Conservation (phyloP, 371 early-diverging fungal species). For the Mucor indicus region DNA sequence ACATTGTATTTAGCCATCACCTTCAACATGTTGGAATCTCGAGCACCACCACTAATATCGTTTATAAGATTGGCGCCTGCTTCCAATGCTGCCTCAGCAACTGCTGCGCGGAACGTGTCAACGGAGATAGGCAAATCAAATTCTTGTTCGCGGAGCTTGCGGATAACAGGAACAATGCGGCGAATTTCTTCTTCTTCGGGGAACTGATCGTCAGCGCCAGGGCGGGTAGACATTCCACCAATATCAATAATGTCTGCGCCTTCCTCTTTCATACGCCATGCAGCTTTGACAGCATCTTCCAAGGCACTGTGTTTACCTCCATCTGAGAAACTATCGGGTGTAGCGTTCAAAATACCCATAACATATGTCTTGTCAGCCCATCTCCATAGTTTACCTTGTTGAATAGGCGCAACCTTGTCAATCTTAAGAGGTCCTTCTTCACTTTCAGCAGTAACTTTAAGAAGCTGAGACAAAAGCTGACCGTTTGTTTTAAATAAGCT, state of each 20-base stretch:
- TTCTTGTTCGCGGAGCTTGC: constrained; percentile 64
- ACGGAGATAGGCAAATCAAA: constrained; percentile 81
- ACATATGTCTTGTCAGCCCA: constrained; percentile 72
- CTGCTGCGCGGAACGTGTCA: constrained; percentile 87
- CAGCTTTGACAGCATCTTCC: constrained; percentile 70
- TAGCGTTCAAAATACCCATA: constrained; percentile 97
- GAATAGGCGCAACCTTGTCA: constrained; percentile 67
- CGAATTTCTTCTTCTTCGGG: constrained; percentile 77
- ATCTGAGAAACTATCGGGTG: constrained; percentile 97
- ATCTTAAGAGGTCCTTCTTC: constrained; percentile 50
- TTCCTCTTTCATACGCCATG: constrained; percentile 66
- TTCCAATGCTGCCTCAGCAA: constrained; percentile 75
- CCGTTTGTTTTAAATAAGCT: constrained; percentile 75
- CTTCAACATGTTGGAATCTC: constrained; percentile 79
- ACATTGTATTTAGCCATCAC: constrained; percentile 76
- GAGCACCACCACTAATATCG: constrained; percentile 89
- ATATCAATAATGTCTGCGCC: constrained; percentile 95
- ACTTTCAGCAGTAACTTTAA: constrained; percentile 54
- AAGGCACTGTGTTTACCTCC: constrained; percentile 73
- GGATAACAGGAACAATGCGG: constrained; percentile 89
- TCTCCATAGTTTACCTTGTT: constrained; percentile 44
- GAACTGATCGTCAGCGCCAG: constrained; percentile 75
- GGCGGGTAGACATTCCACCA: constrained; percentile 95
- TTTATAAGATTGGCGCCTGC: constrained; percentile 91
- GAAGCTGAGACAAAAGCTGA: constrained; percentile 74